Evolutionary conservation across 441 rosid species (phyloP).

Genomic region (Gossypium lobatum): DNA sequence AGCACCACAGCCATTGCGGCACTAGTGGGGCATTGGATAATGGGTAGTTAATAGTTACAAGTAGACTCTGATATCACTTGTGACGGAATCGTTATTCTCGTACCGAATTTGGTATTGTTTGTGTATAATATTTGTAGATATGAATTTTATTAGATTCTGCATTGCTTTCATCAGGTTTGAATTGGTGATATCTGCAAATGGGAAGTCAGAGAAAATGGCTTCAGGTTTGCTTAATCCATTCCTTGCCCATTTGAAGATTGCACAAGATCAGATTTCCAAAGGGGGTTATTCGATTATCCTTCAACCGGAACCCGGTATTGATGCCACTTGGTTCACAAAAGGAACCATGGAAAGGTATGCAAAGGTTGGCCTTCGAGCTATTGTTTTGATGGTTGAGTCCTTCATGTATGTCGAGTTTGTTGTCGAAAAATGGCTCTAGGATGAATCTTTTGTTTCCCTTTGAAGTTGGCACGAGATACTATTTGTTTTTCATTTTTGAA

Average conservation of each 20-base stretch:
- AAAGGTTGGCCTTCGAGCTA: too few species aligned
- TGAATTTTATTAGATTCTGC: not conserved
- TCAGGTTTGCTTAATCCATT: constrained; percentile 88
- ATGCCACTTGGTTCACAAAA: constrained; percentile 81
- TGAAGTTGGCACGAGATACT: constrained; percentile 10
- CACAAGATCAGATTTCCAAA: constrained; percentile 73
- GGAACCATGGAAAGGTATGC: constrained; percentile 74
- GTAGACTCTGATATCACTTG: too few species aligned
- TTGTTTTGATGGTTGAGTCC: not conserved
- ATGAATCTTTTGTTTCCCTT: not conserved
- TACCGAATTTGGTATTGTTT: not conserved
- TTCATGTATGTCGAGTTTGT: not conserved
- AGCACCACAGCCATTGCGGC: too few species aligned
- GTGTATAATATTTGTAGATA: constrained; percentile 1
- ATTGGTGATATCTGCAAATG: constrained; percentile 73
- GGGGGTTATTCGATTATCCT: constrained; percentile 94
- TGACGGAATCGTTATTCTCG: too few species aligned
- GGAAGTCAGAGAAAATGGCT: constrained; percentile 81
- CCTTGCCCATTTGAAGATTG: constrained; percentile 82
- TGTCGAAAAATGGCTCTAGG: not conserved
- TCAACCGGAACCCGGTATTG: constrained; percentile 46
- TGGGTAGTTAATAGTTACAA: too few species aligned
- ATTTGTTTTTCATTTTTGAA: constrained; percentile 23
- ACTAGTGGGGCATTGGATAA: too few species aligned
- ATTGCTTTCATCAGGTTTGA: constrained; percentile 58